A percentile compares a stretch with the other conserved stretches of the same genome.
These are phyloP conservation scores for Mycena vulgaris DNA, from an alignment of 768 basidiomycete species.

Conservation along the genomic window DNA sequence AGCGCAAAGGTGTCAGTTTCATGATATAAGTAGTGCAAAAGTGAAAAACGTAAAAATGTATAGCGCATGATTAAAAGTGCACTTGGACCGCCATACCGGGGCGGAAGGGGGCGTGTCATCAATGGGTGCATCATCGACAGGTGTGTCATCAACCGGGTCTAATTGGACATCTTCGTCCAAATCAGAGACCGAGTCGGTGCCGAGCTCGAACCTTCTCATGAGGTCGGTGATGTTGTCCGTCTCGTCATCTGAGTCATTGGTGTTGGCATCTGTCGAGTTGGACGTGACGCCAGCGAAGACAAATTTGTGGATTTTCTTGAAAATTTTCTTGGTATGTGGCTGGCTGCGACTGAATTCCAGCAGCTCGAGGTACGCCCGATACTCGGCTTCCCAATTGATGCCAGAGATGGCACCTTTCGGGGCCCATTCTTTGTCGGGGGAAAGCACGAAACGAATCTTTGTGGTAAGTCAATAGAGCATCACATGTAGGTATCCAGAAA, in stretches of 20 bases:
- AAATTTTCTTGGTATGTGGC: constrained; percentile 1
- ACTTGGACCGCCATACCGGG: no score
- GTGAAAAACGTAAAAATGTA: no score
- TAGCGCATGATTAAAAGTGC: no score
- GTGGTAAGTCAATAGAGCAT: no score
- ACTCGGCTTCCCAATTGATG: background rate
- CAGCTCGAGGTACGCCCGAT: background rate
- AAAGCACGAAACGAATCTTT: constrained; percentile 1
- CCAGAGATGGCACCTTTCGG: background rate
- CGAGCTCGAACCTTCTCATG: no score
- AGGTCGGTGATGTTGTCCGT: background rate
- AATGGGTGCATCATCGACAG: no score
- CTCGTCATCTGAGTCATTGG: background rate
- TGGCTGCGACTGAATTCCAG: background rate
- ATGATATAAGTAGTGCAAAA: no score
- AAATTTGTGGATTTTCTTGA: background rate
- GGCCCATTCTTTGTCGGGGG: constrained; percentile 9
- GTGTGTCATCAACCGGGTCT: no score
- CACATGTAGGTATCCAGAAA: background rate
- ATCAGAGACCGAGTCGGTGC: no score
- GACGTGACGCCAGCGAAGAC: background rate
- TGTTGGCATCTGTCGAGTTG: background rate
- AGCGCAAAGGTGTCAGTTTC: no score
- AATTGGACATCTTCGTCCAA: no score
- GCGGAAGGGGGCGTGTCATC: no score